Percentiles rank a stretch among this genome's conserved stretches.
Evolutionary conservation across 805 yeast genomes (phyloP).

Genomic region (Torulaspora maleeae): DNA sequence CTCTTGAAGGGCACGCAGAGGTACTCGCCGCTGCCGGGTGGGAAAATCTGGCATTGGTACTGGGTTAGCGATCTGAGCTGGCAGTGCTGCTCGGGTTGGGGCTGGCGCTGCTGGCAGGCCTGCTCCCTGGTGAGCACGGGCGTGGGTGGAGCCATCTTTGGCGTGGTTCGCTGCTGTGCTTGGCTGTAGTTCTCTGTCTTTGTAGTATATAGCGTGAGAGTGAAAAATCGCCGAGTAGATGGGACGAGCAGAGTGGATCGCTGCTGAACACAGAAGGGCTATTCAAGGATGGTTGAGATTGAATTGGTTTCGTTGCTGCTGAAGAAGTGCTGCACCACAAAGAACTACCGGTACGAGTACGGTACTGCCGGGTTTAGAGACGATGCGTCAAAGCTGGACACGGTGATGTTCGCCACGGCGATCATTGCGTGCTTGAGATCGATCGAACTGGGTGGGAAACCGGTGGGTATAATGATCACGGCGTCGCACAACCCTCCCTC

Average conservation of each 20-base stretch:
- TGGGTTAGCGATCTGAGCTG: constrained; percentile 42
- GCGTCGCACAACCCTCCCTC: constrained; percentile 92
- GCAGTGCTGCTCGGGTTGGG: constrained; percentile 28
- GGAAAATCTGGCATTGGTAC: constrained; percentile 43
- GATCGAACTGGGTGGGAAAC: constrained; percentile 56
- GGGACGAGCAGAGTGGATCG: neutral
- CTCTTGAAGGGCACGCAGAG: constrained; percentile 48
- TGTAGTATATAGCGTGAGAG: neutral
- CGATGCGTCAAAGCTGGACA: constrained; percentile 62
- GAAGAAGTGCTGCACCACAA: constrained; percentile 40
- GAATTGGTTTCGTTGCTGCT: constrained; percentile 11
- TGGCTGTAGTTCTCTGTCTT: neutral
- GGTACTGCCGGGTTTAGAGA: constrained; percentile 98
- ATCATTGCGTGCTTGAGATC: constrained; percentile 80
- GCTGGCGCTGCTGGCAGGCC: constrained; percentile 31
- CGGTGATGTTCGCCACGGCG: constrained; percentile 81
- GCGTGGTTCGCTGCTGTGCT: neutral
- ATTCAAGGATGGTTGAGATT: neutral
- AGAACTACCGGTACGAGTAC: constrained; percentile 49
- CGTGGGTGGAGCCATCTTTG: constrained; percentile 49
- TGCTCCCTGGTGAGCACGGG: constrained; percentile 39
- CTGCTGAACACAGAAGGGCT: neutral
- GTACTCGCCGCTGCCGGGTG: constrained; percentile 35
- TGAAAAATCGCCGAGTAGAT: constrained; percentile 1
- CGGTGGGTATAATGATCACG: constrained; percentile 94